Conservation (phyloP, 129 eudicot genomes). For the Deinandra increscens region DNA sequence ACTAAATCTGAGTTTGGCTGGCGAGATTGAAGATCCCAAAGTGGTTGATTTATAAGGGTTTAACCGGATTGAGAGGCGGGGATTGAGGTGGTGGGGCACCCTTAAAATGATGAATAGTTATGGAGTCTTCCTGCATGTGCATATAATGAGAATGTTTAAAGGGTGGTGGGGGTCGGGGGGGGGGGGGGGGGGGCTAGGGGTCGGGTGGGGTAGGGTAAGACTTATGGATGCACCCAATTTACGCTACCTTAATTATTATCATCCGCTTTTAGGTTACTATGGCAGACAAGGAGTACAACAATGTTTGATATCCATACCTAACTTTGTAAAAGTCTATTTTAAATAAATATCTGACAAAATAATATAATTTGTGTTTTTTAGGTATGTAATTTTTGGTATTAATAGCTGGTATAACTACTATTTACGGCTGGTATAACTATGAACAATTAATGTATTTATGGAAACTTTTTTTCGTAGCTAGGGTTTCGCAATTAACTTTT, state of each 20-base stretch:
- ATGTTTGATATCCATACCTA: conserved; percentile 10
- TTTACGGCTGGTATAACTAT: not conserved
- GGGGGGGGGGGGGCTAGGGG: not conserved
- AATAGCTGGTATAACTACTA: not conserved
- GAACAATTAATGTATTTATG: too few relatives aligned
- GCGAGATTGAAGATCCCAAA: conserved; percentile 28
- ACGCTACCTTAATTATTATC: conserved; percentile 25
- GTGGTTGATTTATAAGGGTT: conserved; percentile 21
- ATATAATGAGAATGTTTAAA: conserved; percentile 34
- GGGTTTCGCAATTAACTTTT: too few relatives aligned
- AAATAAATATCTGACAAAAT: conserved; percentile 9
- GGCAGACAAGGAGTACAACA: conserved; percentile 15
- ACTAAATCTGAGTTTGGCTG: conserved; percentile 21
- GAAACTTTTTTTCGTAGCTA: too few relatives aligned
- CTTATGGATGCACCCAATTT: conserved; percentile 29
- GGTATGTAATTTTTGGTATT: not conserved
- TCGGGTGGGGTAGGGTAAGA: conserved; percentile 1
- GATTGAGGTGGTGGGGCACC: conserved; percentile 40
- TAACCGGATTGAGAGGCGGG: conserved; percentile 43
- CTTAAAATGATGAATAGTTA: conserved; percentile 22
- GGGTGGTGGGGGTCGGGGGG: conserved; percentile 2
- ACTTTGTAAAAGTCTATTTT: not conserved
- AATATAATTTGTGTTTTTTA: conserved; percentile 11
- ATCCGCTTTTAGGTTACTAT: not conserved
- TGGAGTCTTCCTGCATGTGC: conserved; percentile 31